Base-by-base conservation (phyloP, 805 yeast species). In the Blastobotrys terrestris region DNA sequence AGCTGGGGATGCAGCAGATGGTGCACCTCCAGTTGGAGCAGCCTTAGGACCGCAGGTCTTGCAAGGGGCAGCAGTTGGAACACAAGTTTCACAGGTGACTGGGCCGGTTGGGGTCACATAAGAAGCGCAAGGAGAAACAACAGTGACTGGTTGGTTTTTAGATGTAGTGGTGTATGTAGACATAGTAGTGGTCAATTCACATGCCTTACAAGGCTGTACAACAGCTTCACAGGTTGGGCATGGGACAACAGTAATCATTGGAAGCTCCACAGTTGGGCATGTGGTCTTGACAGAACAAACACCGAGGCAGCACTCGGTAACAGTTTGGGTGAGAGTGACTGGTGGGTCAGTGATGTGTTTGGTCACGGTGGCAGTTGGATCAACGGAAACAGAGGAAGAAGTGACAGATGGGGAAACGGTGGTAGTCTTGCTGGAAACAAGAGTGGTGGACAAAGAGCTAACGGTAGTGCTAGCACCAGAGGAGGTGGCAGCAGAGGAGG, bases 81-180 rank as follows among this genome's bases (percentile, higher is more conserved):
- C 21, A 22, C 50, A 35, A 16, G 40, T 35, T 22, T 16, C 40
- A 15, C 41, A 31, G 19, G 41, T 13, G 19, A 21, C 31, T 16
- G 49, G 20, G 7, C 14, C 49, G 15, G 45, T 15, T 14, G 51
- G 45, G 14, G 44, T 35, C 3, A 54, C 50, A 26, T 43, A 50
- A 18, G 54, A 53, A 13, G 52, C 57, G 43, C 58, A 56, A 14
- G 58, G 58, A 31, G 58, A 56, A 44, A 39, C 35, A 44, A 58
- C 54, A 20, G 60, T 58, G 50, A 55, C 51, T 43, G 55, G 53
- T 20, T 46, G 35, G 40, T 48, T 43, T 2, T 50, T 52, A 21
- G n/a, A 20, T 40, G 48, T 39, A 20, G 56, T 49, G 26, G 56
- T 53, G 42, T 48, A 53, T 15, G 60, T 58, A 8, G 58, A 48